A percentile compares a stretch with the other conserved stretches of the same genome.
These are phyloP conservation scores for Tylopilus sp. DNA, from an alignment of 768 basidiomycete genomes.

Conservation along the genomic window DNA sequence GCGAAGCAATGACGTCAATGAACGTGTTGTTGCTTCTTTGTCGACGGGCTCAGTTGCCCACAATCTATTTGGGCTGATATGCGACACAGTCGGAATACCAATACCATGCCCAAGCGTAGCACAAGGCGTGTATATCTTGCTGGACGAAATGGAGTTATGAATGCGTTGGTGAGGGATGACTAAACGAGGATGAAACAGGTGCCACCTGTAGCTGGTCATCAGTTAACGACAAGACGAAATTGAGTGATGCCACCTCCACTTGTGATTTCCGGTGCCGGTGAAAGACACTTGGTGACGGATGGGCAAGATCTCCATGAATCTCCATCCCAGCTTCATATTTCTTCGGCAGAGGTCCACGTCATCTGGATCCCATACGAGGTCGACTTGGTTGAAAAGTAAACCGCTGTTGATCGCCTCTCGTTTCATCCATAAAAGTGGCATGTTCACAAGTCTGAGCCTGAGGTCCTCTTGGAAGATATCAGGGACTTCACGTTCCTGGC, in stretches of 20 bases:
- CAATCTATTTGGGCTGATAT: neutral
- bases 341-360: too few species aligned
- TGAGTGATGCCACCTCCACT: neutral
- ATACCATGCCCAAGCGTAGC: slow-evolving; percentile 1
- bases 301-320: too few species aligned
- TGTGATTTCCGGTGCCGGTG: neutral
- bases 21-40: neutral
- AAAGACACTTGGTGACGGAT: too few species aligned
- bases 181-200: neutral
- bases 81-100: neutral
- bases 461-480: too few species aligned
- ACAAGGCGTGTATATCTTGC: neutral
- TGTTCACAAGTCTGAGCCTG: too few species aligned
- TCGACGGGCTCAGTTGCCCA: neutral
- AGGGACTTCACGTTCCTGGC: too few species aligned
- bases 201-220: neutral
- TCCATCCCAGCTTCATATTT: too few species aligned
- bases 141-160: neutral
- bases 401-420: too few species aligned
- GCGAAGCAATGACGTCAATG: neutral
- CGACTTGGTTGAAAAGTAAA: too few species aligned
- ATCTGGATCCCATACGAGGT: too few species aligned
- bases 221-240: neutral
- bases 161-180: slow-evolving; percentile 1
- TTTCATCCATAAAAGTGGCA: too few species aligned